Evolutionary conservation across 768 basidiomycete genomes (phyloP).

Genomic region (Lactarius deliciosus): DNA sequence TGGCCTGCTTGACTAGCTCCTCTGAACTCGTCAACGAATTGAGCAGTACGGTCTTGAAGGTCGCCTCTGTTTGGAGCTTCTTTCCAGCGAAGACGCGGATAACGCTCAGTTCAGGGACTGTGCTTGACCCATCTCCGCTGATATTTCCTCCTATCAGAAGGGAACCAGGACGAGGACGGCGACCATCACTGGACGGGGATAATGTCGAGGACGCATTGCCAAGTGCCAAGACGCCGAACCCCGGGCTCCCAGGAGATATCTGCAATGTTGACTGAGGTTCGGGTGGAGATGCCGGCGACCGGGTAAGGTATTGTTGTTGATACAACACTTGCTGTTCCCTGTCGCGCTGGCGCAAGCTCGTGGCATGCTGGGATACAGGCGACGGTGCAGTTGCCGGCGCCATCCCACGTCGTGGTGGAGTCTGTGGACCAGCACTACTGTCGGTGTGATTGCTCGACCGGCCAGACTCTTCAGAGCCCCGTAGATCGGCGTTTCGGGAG

Average conservation of each 20-base stretch:
- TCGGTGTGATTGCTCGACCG: constrained; percentile 45
- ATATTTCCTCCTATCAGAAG: constrained; percentile 63
- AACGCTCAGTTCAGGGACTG: constrained; percentile 84
- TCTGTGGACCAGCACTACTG: constrained; percentile 18
- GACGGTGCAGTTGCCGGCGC: constrained; percentile 34
- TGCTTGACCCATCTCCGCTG: constrained; percentile 59
- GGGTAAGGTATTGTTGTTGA: constrained; percentile 79
- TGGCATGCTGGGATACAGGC: constrained; percentile 58
- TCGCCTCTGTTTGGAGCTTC: constrained; percentile 88
- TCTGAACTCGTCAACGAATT: constrained; percentile 80
- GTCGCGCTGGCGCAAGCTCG: constrained; percentile 80
- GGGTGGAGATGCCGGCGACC: constrained; percentile 76
- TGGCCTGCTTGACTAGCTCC: constrained; percentile 88
- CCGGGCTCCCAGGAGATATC: constrained; percentile 68
- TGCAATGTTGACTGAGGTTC: constrained; percentile 76
- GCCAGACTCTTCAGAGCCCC: constrained; percentile 64
- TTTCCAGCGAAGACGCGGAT: constrained; percentile 95
- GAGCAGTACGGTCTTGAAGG: constrained; percentile 96
- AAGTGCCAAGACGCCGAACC: constrained; percentile 47
- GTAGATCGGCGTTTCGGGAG: constrained; percentile 35
- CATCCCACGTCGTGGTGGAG: constrained; percentile 37
- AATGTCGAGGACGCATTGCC: constrained; percentile 42
- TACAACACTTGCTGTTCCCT: constrained; percentile 87
- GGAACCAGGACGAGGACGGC: constrained; percentile 72
- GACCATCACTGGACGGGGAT: constrained; percentile 44